Evolutionary conservation across 2,329 filamentous ascomycete species (phyloP).

Genomic region (Sporothrix protearum): DNA sequence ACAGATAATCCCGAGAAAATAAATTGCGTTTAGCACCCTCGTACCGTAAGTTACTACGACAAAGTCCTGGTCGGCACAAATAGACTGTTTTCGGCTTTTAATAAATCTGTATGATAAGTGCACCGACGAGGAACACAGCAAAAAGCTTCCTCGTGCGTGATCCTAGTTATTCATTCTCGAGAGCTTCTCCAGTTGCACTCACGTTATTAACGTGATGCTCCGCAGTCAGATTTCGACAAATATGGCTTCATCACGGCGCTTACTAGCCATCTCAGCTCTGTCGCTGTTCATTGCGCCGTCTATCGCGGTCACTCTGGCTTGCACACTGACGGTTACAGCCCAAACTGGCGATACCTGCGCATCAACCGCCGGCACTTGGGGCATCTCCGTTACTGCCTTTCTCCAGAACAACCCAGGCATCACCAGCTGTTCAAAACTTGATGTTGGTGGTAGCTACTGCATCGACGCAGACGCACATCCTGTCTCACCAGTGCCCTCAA

Average conservation of each 20-base stretch:
- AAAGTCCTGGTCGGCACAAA: slow-evolving; percentile 2
- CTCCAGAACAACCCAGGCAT: slow-evolving; percentile 24
- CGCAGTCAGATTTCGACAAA: background rate
- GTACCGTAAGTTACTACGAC: too few species aligned
- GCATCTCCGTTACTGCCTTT: slow-evolving; percentile 21
- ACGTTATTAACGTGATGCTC: background rate
- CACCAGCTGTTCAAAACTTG: slow-evolving; percentile 19
- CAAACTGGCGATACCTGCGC: slow-evolving; percentile 24
- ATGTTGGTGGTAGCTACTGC: slow-evolving; percentile 18
- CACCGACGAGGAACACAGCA: too few species aligned
- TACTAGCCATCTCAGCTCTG: background rate
- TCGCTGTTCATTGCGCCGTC: background rate
- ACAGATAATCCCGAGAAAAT: too few species aligned
- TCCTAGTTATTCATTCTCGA: too few species aligned
- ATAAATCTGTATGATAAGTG: background rate
- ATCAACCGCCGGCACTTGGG: slow-evolving; percentile 19
- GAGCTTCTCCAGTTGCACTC: background rate
- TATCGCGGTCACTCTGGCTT: background rate
- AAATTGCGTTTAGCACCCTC: too few species aligned
- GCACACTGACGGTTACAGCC: slow-evolving; percentile 22
- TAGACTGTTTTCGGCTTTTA: background rate
- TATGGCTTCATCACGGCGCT: background rate
- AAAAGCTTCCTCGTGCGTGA: too few species aligned
- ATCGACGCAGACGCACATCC: slow-evolving; percentile 11
- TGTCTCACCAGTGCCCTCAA: background rate